Evolutionary conservation across 768 basidiomycete species (phyloP), one percentile per base, ranked within the genome.

Genomic region (Sporobolomyces phaffii): DNA sequence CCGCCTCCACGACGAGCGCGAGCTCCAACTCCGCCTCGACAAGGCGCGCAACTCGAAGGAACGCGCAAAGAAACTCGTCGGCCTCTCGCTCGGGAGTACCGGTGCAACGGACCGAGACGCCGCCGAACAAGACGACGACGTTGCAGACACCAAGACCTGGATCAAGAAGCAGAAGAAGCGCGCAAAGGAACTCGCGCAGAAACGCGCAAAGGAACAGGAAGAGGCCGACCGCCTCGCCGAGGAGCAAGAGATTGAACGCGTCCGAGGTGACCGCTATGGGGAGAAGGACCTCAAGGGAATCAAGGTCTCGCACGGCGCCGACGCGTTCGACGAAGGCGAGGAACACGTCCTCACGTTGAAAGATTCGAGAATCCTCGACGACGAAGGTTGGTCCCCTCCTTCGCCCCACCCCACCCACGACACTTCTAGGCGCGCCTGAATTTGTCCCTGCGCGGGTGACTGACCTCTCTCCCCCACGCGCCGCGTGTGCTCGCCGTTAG

Each of bases 321-420:
- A 92, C 65, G 88, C 84, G 72, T 82, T 99, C 79, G 89, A 87
- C 69, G 92, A 94, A 79, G 93, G 94, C 73, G 88, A 96, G 79
- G 90, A 90, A 72, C 86, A 87, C 73, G 91, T 99, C 81, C 86
- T 99, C 73, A 99, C 96, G 5, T 81, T 98, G 76, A 96, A 96
- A 84, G 94, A 97, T 76, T 88, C 87, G 75, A 87, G 91, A 48
- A 88, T 99, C 67, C 86, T 99, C 45, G 93, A 92, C 75, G 88
- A 91, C 66, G 92, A 97, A 83, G 93, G 92, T 89, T 72, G 62
- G 64, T 43, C 38, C 26, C 28, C 45, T 61, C 10, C 51, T 50
- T n/a, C n/a, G n/a, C n/a, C n/a, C n/a, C n/a, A n/a, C n/a, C n/a
- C n/a, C n/a, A n/a, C n/a, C n/a, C n/a, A n/a, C n/a, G n/a, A n/a